Conservation (phyloP, 768 basidiomycete species). For the Serendipita sp. region DNA sequence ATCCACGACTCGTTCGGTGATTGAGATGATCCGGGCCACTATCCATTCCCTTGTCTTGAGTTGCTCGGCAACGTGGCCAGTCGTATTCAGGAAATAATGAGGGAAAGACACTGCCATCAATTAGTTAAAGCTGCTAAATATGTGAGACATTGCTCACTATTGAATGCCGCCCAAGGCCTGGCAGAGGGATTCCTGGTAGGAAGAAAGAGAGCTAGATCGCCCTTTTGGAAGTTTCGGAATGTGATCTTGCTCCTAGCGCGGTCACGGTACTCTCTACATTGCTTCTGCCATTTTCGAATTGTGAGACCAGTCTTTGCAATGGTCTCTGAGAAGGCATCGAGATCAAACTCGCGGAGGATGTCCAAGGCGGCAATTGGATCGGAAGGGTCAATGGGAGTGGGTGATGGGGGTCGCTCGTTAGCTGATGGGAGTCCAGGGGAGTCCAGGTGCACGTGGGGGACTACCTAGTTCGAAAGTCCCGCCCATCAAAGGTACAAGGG, state of each 20-base stretch:
- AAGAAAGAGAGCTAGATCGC: slow-evolving; percentile 88
- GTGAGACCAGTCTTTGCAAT: slow-evolving; percentile 70
- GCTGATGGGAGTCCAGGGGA: slow-evolving; percentile 21
- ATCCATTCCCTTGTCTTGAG: slow-evolving; percentile 89
- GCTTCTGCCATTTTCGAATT: slow-evolving; percentile 93
- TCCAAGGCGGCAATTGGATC: slow-evolving; percentile 60
- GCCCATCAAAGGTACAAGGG: neutral
- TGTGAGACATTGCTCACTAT: slow-evolving; percentile 37
- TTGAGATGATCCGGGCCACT: slow-evolving; percentile 79
- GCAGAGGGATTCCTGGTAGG: slow-evolving; percentile 89
- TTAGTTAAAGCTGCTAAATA: slow-evolving; percentile 4
- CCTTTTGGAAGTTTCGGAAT: slow-evolving; percentile 87
- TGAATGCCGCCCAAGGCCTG: slow-evolving; percentile 97
- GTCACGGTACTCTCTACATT: slow-evolving; percentile 90
- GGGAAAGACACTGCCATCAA: slow-evolving; percentile 70
- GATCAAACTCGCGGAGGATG: slow-evolving; percentile 56
- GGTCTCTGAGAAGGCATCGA: slow-evolving; percentile 72
- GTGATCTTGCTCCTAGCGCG: slow-evolving; percentile 94
- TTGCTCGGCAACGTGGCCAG: slow-evolving; percentile 73
- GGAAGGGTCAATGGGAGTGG: slow-evolving; percentile 61
- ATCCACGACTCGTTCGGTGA: slow-evolving; percentile 73
- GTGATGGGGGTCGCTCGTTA: slow-evolving; percentile 40
- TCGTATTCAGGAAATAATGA: slow-evolving; percentile 90
- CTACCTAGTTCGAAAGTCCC: slow-evolving; percentile 25
- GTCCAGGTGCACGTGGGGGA: slow-evolving; percentile 23